Base-by-base conservation (phyloP, 495 filamentous ascomycete genomes). In the Penicillium coprophilum region DNA sequence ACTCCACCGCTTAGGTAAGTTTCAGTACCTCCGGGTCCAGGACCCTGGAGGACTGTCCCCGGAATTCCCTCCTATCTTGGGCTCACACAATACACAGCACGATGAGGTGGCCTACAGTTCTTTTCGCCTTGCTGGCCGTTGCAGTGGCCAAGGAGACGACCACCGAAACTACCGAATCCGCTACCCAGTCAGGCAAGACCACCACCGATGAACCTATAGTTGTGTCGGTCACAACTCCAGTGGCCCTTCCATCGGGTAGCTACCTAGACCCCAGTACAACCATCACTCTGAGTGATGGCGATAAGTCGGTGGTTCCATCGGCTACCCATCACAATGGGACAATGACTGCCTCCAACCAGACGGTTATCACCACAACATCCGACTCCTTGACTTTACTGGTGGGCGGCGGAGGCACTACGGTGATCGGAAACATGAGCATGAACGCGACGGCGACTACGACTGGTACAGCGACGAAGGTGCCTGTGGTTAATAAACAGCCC, bases 401-500 rank as follows among this genome's bases (percentile, higher is more conserved):
- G 30, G 76, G 74, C 24, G 66, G 73, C 17, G 48, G 65, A 11
- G 57, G 58, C 0, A 65, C 74, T 1, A 78, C 68, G 0, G 61
- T 62, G 27, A 46, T 71, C 10, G 68, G 71, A 28, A 86, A 82
- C 65, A 64, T 50, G 20, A 84, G 77, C 11, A 68, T 66, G 65
- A 64, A 66, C 45, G 77, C 72, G 65, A 67, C 71, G 6, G 80
- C 75, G 1, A 44, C 60, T 1, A 72, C 69, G 19, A 54, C 72
- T 2, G 63, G 68, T 6, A 68, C 78, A 0, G 46, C 79, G 3
- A 61, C 73, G 8, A 72, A 82, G 0, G 63, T 70, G 17, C 72
- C 81, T 0, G 81, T 81, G 2, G 81, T 81, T n/a, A 90, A 90
- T 63, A 89, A 85, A 1, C 83, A 81, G 53, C 85, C 91, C 4